Base-by-base conservation (phyloP, 768 basidiomycete genomes). In the Psilocybe cubensis region DNA sequence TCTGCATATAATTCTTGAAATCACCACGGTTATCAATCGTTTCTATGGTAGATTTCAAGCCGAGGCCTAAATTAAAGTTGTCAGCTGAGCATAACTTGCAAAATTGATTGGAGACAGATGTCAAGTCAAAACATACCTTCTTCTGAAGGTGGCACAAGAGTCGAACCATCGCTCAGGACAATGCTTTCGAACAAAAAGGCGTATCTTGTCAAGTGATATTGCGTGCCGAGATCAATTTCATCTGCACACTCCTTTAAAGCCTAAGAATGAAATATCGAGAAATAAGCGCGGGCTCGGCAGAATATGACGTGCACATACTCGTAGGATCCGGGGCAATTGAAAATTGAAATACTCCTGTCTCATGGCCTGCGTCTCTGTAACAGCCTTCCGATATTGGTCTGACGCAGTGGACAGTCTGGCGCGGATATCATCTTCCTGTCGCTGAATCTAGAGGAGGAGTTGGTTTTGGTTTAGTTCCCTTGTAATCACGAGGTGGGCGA, bases 341-440 rank as follows among this genome's bases (percentile, higher is more conserved):
- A 96, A 91, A 71, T 98, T 96, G 74, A 97, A 99, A 71, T 98
- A 98, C 68, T 99, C 97, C 71, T 98, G 96, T 59, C 96, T 83
- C 76, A 93, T 86, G 4, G 86, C 77, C 70, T 98, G 95, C 11
- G 91, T 93, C 61, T 98, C 94, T 12, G 83, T 85, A 27, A 97
- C 88, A 1, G 93, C 88, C 73, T 97, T 96, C 55, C 94, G 81
- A 68, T 94, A 98, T 28, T 86, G 83, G 69, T 98, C 96, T 23
- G 92, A 94, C 9, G 91, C 86, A 44, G 78, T 76, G 6, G 93
- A 94, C 80, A 98, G 87, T 62, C 96, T 82, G 27, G 83, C 77
- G 54, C 97, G 80, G 48, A 96, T 86, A 69, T 98, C 97, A 64
- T 98, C 97, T 72, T 98, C 97, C 73, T 97, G 96, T 56, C 90